Evolutionary conservation across 2,329 filamentous ascomycete species (phyloP).

Genomic region (Colletotrichum viniferum): DNA sequence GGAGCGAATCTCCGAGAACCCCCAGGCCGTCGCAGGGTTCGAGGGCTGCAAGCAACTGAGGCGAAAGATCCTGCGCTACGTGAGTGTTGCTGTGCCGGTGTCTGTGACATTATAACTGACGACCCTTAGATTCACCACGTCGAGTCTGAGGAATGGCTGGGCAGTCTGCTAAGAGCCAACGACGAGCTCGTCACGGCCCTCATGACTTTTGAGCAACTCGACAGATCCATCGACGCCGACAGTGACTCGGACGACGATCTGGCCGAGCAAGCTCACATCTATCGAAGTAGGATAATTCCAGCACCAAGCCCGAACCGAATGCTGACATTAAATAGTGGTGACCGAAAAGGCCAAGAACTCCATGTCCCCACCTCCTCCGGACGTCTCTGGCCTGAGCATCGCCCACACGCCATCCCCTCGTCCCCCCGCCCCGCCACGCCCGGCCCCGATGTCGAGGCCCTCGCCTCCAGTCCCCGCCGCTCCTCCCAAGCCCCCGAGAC

Average conservation of each 20-base stretch:
- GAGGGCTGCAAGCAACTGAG: slow-evolving; percentile 86
- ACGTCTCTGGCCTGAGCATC: slow-evolving; percentile 51
- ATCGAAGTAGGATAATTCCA: slow-evolving; percentile 53
- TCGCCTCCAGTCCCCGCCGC: slow-evolving; percentile 44
- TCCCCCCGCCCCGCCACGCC: slow-evolving; percentile 52
- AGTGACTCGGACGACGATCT: slow-evolving; percentile 73
- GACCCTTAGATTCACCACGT: slow-evolving; percentile 78
- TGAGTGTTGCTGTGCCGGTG: slow-evolving; percentile 37
- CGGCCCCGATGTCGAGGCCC: slow-evolving; percentile 52
- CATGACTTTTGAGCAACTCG: slow-evolving; percentile 93
- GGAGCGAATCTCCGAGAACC: slow-evolving; percentile 86
- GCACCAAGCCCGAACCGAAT: neutral
- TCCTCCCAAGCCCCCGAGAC: slow-evolving; percentile 40
- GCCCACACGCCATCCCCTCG: slow-evolving; percentile 39
- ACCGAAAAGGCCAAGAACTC: slow-evolving; percentile 56
- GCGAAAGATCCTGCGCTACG: slow-evolving; percentile 84
- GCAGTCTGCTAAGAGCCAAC: slow-evolving; percentile 89
- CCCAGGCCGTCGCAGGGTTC: slow-evolving; percentile 75
- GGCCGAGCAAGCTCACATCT: slow-evolving; percentile 69
- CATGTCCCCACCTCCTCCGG: slow-evolving; percentile 44
- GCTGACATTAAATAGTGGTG: slow-evolving; percentile 48
- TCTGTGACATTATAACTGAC: slow-evolving; percentile 22
- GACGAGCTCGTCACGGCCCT: slow-evolving; percentile 93
- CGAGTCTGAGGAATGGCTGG: slow-evolving; percentile 89
- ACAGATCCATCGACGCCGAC: slow-evolving; percentile 80